Base-by-base conservation (phyloP, 2,329 filamentous ascomycete genomes). In the Phyllosticta citribraziliensis region DNA sequence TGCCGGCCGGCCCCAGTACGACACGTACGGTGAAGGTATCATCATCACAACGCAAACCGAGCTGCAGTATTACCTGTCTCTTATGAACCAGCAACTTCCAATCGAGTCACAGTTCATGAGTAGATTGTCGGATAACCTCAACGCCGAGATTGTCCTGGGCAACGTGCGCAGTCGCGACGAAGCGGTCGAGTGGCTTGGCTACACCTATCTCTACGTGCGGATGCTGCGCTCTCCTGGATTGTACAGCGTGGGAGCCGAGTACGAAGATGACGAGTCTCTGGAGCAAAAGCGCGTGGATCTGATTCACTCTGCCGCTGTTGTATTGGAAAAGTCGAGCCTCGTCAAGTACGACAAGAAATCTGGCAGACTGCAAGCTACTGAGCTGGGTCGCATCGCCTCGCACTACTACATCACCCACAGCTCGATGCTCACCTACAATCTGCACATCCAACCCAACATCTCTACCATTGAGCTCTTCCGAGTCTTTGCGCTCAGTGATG, bases 261-360 rank as follows among this genome's bases (percentile, higher is more conserved):
- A 97, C 68, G 91, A 96, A 68, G 87, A 95, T 61, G 94, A 99
- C 66, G 88, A 88, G 56, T 88, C 89, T 1, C 77, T 99, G 40
- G 93, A 97, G 73, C 95, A 99, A 73, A 96, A 96, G 75, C 88
- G 94, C 61, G 94, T 99, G n/a, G 94, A 99, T 71, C 81, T 99
- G 54, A 88, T 97, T 61, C 94, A 99, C 73, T 96, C 95, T 25
- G 94, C 95, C 56, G 93, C 94, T 17, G 83, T 84, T 33, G 85
- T 96, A 1, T 79, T 99, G 11, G 91, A 95, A 69, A 94, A 89
- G 70, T 91, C 91, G 2, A 91, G 88, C 63, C 82, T 99, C 8
- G 82, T 96, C 74, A 97, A 96, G 70, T 99, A 99, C 70, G 94
- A 99, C 69, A 94, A 95, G 74, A 94, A 94, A 75, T 87, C 87